A percentile compares a stretch with the other conserved stretches of the same genome.
phyloP scores from a whole-genome alignment of 345 rosid genomes.

The Arabidopsis suecica region DNA sequence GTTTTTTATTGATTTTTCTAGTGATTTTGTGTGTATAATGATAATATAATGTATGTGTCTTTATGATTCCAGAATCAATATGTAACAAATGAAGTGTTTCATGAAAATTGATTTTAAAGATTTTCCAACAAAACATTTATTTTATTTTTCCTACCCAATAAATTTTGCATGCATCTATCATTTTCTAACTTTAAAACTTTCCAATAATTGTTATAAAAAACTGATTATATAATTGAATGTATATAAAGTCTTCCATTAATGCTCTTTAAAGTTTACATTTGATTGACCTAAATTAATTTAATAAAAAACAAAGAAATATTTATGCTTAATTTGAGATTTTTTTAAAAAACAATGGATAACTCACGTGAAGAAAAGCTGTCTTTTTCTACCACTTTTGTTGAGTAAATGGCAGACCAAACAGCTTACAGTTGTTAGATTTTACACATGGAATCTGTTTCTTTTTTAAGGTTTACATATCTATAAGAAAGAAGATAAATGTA shows the following conservation, averaged over 20 bases:
- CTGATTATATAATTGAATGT: background rate
- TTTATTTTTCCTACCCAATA: background rate
- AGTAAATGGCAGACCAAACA: conserved; percentile 40
- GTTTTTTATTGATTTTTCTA: background rate
- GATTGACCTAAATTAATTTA: background rate
- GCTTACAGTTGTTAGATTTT: conserved; percentile 29
- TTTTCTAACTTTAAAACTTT: conserved; percentile 15
- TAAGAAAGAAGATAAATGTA: background rate
- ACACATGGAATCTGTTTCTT: conserved; percentile 24
- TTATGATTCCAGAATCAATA: conserved; percentile 5
- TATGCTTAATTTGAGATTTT: conserved; percentile 5
- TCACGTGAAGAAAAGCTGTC: conserved; percentile 34
- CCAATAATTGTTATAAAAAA: conserved; percentile 16
- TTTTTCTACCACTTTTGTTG: conserved; percentile 33
- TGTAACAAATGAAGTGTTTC: conserved; percentile 16
- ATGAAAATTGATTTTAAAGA: background rate
- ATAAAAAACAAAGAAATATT: background rate
- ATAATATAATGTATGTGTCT: conserved; percentile 17
- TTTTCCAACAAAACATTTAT: conserved; percentile 3
- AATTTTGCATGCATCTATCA: conserved; percentile 12
- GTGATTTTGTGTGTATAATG: conserved; percentile 18
- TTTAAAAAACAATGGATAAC: too few relatives aligned
- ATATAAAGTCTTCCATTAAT: background rate
- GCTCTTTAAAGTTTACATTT: conserved; percentile 2
- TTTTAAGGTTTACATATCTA: background rate